A percentile compares a stretch with the other conserved stretches of the same genome.
Evolutionary conservation across 148 eudicot genomes (phyloP).

Genomic region (Rhododendron williamsianum): DNA sequence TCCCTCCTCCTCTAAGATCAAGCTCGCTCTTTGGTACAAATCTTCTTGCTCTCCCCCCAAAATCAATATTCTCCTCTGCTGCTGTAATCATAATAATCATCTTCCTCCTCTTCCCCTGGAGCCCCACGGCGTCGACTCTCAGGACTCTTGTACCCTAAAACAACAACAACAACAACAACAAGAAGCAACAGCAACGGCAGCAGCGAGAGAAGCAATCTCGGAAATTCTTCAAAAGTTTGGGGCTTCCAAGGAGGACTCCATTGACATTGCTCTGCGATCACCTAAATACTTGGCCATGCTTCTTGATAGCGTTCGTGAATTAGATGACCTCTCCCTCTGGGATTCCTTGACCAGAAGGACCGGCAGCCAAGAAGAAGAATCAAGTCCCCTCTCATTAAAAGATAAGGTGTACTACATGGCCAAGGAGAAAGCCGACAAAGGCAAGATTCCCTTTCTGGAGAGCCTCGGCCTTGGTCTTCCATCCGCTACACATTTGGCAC

Average conservation of each 20-base stretch:
- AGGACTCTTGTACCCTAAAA: background rate
- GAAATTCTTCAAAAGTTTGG: slow-evolving; percentile 46
- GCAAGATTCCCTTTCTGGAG: slow-evolving; percentile 74
- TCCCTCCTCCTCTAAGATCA: background rate
- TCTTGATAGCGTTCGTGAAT: slow-evolving; percentile 48
- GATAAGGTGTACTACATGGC: slow-evolving; percentile 54
- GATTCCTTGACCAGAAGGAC: slow-evolving; percentile 20
- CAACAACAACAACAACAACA: background rate
- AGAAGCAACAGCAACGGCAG: background rate
- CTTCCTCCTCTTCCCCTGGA: background rate
- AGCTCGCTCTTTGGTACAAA: background rate
- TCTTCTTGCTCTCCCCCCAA: background rate
- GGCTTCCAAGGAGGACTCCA: slow-evolving; percentile 28
- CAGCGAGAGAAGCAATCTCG: slow-evolving; percentile 24
- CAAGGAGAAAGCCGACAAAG: slow-evolving; percentile 58
- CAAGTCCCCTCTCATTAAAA: slow-evolving; percentile 28
- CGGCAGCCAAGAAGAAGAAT: background rate
- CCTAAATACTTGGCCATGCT: slow-evolving; percentile 57
- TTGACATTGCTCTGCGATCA: slow-evolving; percentile 34
- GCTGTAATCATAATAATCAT: background rate
- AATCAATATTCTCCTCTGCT: background rate
- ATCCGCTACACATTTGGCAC: slow-evolving; percentile 56
- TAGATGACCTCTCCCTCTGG: slow-evolving; percentile 51
- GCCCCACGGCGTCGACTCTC: background rate
- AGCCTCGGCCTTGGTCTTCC: slow-evolving; percentile 64